These are phyloP conservation scores for Penicillium crustosum DNA, from an alignment of 2,329 filamentous ascomycete species.

Conservation along the genomic window DNA sequence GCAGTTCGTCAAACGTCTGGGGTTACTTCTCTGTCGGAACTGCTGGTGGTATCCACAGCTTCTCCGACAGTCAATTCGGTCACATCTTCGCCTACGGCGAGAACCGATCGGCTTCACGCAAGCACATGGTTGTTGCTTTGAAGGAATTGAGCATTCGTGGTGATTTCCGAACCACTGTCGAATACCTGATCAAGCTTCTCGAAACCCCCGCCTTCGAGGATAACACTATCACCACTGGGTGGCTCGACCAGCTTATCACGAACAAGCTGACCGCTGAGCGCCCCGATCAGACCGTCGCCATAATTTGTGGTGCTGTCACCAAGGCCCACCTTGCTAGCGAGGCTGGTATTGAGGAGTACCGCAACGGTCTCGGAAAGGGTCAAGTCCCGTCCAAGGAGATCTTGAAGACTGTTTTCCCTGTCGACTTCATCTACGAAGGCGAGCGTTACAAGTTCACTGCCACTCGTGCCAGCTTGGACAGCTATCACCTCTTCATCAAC, in stretches of 20 bases:
- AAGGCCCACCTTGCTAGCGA: slow-evolving; percentile 96
- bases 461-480: slow-evolving; percentile 85
- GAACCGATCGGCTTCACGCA: slow-evolving; percentile 91
- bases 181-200: slow-evolving; percentile 97
- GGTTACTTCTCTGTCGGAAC: slow-evolving; percentile 99
- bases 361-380: slow-evolving; percentile 86
- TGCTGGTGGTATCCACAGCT: slow-evolving; percentile 95
- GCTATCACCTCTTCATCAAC: slow-evolving; percentile 98
- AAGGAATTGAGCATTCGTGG: slow-evolving; percentile 99
- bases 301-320: slow-evolving; percentile 90
- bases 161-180: slow-evolving; percentile 97
- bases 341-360: slow-evolving; percentile 81
- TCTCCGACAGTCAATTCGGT: slow-evolving; percentile 98
- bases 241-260: slow-evolving; percentile 97
- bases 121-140: slow-evolving; percentile 98
- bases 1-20: slow-evolving; percentile 98
- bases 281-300: slow-evolving; percentile 88
- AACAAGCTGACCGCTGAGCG: slow-evolving; percentile 96
- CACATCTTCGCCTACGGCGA: slow-evolving; percentile 99
- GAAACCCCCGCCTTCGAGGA: slow-evolving; percentile 98
- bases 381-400: slow-evolving; percentile 96
- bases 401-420: slow-evolving; percentile 93
- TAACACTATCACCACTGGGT: slow-evolving; percentile 98
- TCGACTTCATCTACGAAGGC: slow-evolving; percentile 99
- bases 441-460: slow-evolving; percentile 97